Conservation (phyloP, 2,329 filamentous ascomycete species). For the Cryphonectria radicalis region DNA sequence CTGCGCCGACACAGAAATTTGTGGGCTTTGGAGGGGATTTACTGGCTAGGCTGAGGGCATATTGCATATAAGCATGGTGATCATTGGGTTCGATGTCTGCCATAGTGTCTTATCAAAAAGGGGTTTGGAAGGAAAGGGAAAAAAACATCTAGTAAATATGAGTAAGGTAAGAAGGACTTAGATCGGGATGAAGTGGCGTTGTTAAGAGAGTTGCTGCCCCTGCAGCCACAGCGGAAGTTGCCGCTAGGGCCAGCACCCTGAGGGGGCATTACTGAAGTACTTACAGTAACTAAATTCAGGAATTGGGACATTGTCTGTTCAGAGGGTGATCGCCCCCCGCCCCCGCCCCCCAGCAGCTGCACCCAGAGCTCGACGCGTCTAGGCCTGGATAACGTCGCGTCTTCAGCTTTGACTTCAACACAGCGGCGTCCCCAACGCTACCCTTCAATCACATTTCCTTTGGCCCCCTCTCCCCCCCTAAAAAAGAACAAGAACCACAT, state of each 20-base stretch:
- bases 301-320: background rate
- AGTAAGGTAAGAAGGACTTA: background rate
- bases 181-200: slow-evolving; percentile 1
- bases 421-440: background rate
- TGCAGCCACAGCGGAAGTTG: background rate
- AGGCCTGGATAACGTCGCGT: slow-evolving; percentile 17
- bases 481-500: slow-evolving; percentile 16
- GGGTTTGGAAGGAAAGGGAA: too few species aligned
- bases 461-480: background rate
- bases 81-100: slow-evolving; percentile 42
- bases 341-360: too few species aligned
- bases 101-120: slow-evolving; percentile 10
- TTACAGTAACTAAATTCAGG: background rate
- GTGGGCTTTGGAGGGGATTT: slow-evolving; percentile 84
- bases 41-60: slow-evolving; percentile 75
- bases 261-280: background rate
- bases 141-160: background rate
- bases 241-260: background rate
- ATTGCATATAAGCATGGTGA: slow-evolving; percentile 61
- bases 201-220: background rate
- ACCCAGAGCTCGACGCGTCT: background rate
- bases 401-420: background rate
- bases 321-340: background rate
- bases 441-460: background rate
- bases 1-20: slow-evolving; percentile 93